Evolutionary conservation across 2,329 filamentous ascomycete species (phyloP).

Genomic region (Volutella citrinella): DNA sequence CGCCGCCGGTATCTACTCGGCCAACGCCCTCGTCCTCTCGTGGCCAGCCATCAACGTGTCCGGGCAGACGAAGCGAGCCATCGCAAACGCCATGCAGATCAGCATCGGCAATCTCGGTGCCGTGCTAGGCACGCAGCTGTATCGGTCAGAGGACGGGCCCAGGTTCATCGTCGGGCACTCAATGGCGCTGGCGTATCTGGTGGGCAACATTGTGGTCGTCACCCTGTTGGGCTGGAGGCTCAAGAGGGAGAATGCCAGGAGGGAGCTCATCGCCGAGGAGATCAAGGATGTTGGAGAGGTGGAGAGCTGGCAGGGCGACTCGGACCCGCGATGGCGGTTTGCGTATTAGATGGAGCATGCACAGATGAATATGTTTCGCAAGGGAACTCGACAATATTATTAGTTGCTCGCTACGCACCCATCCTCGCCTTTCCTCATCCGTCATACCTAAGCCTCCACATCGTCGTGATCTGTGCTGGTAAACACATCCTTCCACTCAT

Average conservation of each 20-base stretch:
- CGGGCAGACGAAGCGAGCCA: constrained; percentile 66
- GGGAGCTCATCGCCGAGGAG: constrained; percentile 41
- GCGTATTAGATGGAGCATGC: constrained; percentile 40
- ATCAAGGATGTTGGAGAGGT: constrained; percentile 48
- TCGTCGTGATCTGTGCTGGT: constrained; percentile 25
- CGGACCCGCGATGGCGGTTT: constrained; percentile 65
- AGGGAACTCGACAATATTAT: too few species aligned
- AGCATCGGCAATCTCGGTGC: constrained; percentile 68
- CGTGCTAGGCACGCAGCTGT: constrained; percentile 68
- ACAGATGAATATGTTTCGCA: not conserved
- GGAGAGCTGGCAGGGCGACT: constrained; percentile 58
- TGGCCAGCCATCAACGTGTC: constrained; percentile 73
- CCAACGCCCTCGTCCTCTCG: constrained; percentile 59
- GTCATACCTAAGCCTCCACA: too few species aligned
- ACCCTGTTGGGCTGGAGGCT: constrained; percentile 51
- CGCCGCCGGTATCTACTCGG: constrained; percentile 65
- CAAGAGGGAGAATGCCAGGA: constrained; percentile 54
- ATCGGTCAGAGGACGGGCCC: constrained; percentile 57
- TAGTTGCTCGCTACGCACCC: too few species aligned
- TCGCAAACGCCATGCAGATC: constrained; percentile 69
- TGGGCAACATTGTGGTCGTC: constrained; percentile 55
- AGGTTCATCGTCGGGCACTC: constrained; percentile 65
- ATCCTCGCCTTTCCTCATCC: too few species aligned
- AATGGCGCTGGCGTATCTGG: constrained; percentile 62
- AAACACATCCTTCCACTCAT: constrained; percentile 44